phyloP scores from a whole-genome alignment of 805 yeast species.

The Pichia occidentalis region DNA sequence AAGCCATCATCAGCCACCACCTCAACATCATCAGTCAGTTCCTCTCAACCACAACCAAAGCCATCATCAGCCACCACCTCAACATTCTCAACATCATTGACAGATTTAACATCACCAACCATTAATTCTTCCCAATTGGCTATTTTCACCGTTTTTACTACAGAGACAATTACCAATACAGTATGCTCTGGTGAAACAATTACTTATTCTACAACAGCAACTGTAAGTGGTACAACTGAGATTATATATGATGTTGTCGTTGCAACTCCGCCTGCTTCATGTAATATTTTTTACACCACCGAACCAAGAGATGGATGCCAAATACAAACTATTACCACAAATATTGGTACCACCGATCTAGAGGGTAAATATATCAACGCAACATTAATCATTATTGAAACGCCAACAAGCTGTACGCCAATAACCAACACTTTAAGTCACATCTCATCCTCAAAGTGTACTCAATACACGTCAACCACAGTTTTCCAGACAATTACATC shows the following conservation, averaged over 20 bases:
- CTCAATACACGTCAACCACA: too few species aligned
- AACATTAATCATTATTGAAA: slow-evolving; percentile 1
- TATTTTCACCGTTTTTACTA: too few species aligned
- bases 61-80: slow-evolving; percentile 1
- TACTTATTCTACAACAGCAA: too few species aligned
- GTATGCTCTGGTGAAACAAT: too few species aligned
- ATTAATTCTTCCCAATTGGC: too few species aligned
- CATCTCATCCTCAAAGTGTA: too few species aligned
- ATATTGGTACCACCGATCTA: not conserved
- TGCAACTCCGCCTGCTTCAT: not conserved
- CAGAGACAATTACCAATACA: too few species aligned
- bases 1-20: not conserved
- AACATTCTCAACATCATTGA: not conserved
- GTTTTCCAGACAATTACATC: too few species aligned
- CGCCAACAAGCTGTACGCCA: slow-evolving; percentile 3
- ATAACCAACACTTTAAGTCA: too few species aligned
- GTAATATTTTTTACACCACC: not conserved
- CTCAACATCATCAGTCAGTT: not conserved
- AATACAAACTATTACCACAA: not conserved
- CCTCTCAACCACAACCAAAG: not conserved
- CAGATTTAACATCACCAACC: not conserved
- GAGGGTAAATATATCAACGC: not conserved
- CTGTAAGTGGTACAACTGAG: too few species aligned
- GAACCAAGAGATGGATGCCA: too few species aligned
- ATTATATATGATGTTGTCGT: too few species aligned